A percentile compares a stretch with the other conserved stretches of the same genome.
Conservation (phyloP, 495 filamentous ascomycete species). For the Coniosporium apollinis region DNA sequence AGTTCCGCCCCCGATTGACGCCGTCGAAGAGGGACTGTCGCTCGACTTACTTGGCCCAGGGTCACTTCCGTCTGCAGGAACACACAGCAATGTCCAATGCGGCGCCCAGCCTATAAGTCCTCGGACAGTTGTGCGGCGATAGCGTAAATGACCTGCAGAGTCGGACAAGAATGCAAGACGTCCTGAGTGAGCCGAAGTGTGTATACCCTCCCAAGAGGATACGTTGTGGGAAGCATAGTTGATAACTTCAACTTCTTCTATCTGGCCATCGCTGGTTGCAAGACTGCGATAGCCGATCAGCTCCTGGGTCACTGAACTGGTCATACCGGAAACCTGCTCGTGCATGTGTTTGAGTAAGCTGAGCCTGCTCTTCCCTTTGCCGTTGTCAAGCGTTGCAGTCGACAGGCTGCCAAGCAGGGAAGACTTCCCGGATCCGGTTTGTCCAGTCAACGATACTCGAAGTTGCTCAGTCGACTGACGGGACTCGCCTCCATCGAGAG, state of each 20-base stretch:
- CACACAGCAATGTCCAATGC: constrained; percentile 79
- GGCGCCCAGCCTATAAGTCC: constrained; percentile 92
- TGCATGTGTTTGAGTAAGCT: constrained; percentile 87
- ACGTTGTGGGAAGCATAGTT: constrained; percentile 80
- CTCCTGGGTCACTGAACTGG: constrained; percentile 85
- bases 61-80: constrained; percentile 62
- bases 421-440: constrained; percentile 87
- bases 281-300: constrained; percentile 59
- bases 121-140: constrained; percentile 69
- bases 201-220: constrained; percentile 88
- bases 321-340: constrained; percentile 79
- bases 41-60: constrained; percentile 25
- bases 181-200: constrained; percentile 51
- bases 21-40: constrained; percentile 24
- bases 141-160: constrained; percentile 77
- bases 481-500: too few relatives aligned
- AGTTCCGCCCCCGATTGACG: constrained; percentile 33
- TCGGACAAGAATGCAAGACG: constrained; percentile 78
- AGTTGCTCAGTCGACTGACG: constrained; percentile 36
- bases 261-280: constrained; percentile 9
- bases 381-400: constrained; percentile 79
- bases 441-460: constrained; percentile 77
- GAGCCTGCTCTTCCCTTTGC: constrained; percentile 71
- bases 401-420: constrained; percentile 78
- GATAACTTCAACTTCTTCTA: constrained; percentile 39